Evolutionary conservation across 768 basidiomycete genomes (phyloP).

Genomic region (Chlorophyllum brunneum): DNA sequence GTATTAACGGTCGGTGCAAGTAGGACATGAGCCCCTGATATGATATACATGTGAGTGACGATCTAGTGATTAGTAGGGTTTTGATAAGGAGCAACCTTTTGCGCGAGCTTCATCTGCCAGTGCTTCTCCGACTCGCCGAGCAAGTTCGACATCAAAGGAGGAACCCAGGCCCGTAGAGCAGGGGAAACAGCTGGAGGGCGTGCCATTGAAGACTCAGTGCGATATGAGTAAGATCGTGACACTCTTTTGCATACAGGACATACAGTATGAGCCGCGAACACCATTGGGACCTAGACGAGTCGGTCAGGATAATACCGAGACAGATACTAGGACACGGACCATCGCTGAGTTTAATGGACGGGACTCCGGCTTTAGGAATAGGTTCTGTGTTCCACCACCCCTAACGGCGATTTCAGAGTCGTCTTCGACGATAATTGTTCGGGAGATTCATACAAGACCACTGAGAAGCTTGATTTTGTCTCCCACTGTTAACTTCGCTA

Average conservation of each 20-base stretch:
- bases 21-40: constrained; percentile 40
- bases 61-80: neutral
- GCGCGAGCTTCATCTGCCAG: constrained; percentile 51
- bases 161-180: constrained; percentile 53
- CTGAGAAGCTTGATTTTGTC: constrained; percentile 44
- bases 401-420: constrained; percentile 19
- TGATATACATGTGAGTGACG: neutral
- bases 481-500: constrained; percentile 32
- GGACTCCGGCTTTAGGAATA: constrained; percentile 35
- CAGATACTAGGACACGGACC: constrained; percentile 23
- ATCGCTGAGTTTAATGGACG: constrained; percentile 43
- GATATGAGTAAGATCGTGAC: constrained; percentile 30
- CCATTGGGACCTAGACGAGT: constrained; percentile 40
- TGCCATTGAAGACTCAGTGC: constrained; percentile 47
- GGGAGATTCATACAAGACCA: constrained; percentile 37
- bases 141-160: constrained; percentile 51
- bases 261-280: constrained; percentile 43
- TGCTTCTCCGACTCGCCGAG: constrained; percentile 41
- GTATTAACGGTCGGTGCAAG: constrained; percentile 67
- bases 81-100: constrained; percentile 29
- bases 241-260: constrained; percentile 30
- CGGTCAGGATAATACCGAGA: neutral
- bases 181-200: constrained; percentile 54
- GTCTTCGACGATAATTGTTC: neutral
- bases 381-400: constrained; percentile 47